These are phyloP conservation scores for Penicillium olsonii DNA, from an alignment of 2,329 filamentous ascomycete species.

Conservation along the genomic window DNA sequence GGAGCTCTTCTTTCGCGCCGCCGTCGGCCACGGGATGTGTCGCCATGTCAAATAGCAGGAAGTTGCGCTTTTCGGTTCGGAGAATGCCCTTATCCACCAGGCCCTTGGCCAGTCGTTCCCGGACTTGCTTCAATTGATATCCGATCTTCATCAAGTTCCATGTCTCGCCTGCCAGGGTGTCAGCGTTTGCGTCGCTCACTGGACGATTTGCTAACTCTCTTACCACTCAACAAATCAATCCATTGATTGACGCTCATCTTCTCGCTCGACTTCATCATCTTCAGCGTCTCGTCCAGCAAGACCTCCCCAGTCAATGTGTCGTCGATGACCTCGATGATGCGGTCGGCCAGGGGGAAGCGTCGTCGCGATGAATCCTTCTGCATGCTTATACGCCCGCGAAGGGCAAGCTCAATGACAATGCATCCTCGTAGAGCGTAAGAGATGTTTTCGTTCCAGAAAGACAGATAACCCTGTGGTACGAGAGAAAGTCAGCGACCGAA, in stretches of 20 bases:
- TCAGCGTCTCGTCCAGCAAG: constrained; percentile 92
- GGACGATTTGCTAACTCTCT: constrained; percentile 24
- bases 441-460: constrained; percentile 99
- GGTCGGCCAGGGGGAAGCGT: constrained; percentile 88
- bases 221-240: constrained; percentile 99
- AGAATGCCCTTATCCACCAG: constrained; percentile 98
- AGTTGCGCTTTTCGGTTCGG: constrained; percentile 98
- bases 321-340: constrained; percentile 95
- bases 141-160: constrained; percentile 99
- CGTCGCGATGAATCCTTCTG: constrained; percentile 91
- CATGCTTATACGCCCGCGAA: constrained; percentile 96
- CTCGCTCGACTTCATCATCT: constrained; percentile 99
- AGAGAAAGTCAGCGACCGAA: constrained; percentile 24
- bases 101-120: constrained; percentile 94
- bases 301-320: constrained; percentile 96
- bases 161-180: constrained; percentile 72
- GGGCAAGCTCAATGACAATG: constrained; percentile 96
- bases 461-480: constrained; percentile 78
- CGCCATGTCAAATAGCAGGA: constrained; percentile 99
- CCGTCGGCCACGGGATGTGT: constrained; percentile 96
- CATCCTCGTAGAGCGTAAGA: constrained; percentile 96
- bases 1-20: constrained; percentile 96
- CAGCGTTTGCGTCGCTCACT: constrained; percentile 11
- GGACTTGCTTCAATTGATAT: constrained; percentile 98
- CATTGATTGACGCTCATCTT: constrained; percentile 99